Evolutionary conservation across 495 filamentous ascomycete genomes (phyloP), one percentile per base, ranked within the genome.

Genomic region (Aspergillus baeticus): DNA sequence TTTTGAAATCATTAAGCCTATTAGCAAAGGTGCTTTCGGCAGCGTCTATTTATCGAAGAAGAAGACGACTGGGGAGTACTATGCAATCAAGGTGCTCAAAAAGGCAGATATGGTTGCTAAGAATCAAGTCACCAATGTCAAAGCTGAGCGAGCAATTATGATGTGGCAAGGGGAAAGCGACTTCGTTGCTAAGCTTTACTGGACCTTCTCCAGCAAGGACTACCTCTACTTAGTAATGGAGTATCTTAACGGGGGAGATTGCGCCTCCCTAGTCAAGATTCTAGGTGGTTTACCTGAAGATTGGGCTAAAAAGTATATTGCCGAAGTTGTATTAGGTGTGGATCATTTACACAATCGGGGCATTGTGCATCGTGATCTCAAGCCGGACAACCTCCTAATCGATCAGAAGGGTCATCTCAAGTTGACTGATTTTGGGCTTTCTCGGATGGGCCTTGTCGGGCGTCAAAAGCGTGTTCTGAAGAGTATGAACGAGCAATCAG

Each of bases 121-220:
- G 70, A 98, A 98, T 71, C 94, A 98, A 69, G 92, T 98, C 63
- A 96, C 93, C 44, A 98, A 98, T 66, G 94, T 98, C 59, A 96
- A 98, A 73, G 94, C 95, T 10, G 94, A 98, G 71, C 83, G 94
- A 59, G 95, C 95, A n/a, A 98, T 98, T 63, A 97, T 98, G 94
- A 98, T 98, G 95, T 96, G 94, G 86, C 95, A 98, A 75, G 95
- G 95, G 22, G 94, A 98, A 66, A 98, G 94, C 71, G 94, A 98
- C 60, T 98, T 98, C 71, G 94, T 98, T 46, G 94, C 94, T 14
- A 98, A 98, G 71, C 79, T 98, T 6, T 98, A 97, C 74, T 98
- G 94, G 94, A 98, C 94, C 1, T 98, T 98, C 65, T 93, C 94
- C 23, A 98, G 95, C 79, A 98, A 98, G 67, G 94, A 98, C 66